Evolutionary conservation across 352 stramenopile genomes (phyloP).

Genomic region (Halophytophthora polymorphica): DNA sequence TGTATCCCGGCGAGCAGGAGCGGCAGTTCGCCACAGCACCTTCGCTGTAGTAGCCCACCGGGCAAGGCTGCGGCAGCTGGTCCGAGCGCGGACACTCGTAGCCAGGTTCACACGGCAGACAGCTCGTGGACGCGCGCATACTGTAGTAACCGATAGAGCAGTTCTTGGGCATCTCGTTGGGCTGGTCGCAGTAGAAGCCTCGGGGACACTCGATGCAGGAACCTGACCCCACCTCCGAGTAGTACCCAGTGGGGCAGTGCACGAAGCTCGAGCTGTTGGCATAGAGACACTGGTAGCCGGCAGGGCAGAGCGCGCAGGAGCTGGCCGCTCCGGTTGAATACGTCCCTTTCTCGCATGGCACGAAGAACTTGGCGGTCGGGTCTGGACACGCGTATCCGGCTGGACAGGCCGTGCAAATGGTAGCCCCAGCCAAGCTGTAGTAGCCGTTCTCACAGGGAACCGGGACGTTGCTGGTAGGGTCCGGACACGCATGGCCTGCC

Average conservation of each 20-base stretch:
- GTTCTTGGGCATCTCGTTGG: constrained; percentile 60
- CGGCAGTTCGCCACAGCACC: constrained; percentile 64
- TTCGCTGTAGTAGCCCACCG: constrained; percentile 87
- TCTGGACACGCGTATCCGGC: constrained; percentile 78
- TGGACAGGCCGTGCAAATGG: constrained; percentile 52
- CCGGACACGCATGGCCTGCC: constrained; percentile 48
- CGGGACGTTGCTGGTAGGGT: constrained; percentile 25
- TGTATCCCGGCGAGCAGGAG: constrained; percentile 68
- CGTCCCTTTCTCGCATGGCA: constrained; percentile 51
- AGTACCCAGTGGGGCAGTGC: constrained; percentile 59
- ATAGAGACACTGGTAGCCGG: constrained; percentile 74
- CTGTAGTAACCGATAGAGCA: constrained; percentile 83
- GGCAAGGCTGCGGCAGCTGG: constrained; percentile 74
- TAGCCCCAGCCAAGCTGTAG: constrained; percentile 57
- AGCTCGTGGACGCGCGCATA: constrained; percentile 58
- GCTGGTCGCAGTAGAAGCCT: constrained; percentile 76
- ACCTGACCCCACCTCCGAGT: constrained; percentile 50
- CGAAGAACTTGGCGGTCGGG: constrained; percentile 36
- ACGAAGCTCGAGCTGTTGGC: constrained; percentile 60
- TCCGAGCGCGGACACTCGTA: constrained; percentile 80
- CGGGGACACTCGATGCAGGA: constrained; percentile 75
- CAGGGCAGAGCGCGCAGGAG: constrained; percentile 63
- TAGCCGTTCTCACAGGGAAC: constrained; percentile 47
- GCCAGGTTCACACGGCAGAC: constrained; percentile 64
- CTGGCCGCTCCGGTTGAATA: constrained; percentile 51